Evolutionary conservation across 2,329 filamentous ascomycete species (phyloP).

Genomic region (Madurella fahalii): DNA sequence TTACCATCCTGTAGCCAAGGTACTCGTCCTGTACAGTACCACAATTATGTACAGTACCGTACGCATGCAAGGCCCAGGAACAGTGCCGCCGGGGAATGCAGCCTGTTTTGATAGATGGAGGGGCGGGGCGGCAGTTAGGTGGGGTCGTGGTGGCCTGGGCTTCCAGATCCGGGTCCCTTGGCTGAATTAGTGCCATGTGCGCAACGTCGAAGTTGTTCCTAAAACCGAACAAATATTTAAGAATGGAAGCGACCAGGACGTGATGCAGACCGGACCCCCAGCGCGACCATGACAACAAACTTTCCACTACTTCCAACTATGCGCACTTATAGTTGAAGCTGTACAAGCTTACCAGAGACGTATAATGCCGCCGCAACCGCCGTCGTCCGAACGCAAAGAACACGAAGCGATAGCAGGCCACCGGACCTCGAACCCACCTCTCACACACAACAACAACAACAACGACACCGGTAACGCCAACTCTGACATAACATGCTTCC

Average conservation of each 20-base stretch:
- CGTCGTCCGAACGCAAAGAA: too few relatives aligned
- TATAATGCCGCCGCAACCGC: not conserved
- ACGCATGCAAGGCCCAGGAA: too few relatives aligned
- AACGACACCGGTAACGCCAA: not conserved
- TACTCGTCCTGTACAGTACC: too few relatives aligned
- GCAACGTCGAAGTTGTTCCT: not conserved
- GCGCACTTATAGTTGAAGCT: not conserved
- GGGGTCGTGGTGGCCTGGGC: not conserved
- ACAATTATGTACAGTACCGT: too few relatives aligned
- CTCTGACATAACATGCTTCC: not conserved
- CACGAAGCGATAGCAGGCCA: not conserved
- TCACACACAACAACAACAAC: not conserved
- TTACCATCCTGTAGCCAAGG: too few relatives aligned
- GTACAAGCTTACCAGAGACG: too few relatives aligned
- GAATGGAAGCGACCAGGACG: not conserved
- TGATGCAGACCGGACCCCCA: not conserved
- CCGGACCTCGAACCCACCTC: not conserved
- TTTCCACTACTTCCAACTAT: not conserved
- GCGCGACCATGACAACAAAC: slow-evolving; percentile 1
- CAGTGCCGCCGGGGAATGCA: too few relatives aligned
- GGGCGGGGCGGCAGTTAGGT: too few relatives aligned
- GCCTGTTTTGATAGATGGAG: too few relatives aligned
- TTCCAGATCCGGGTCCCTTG: not conserved
- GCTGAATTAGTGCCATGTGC: not conserved
- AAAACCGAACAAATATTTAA: not conserved